Conservation (phyloP, 192 early-diverging fungal genomes). For the Coemansia brasiliensis region DNA sequence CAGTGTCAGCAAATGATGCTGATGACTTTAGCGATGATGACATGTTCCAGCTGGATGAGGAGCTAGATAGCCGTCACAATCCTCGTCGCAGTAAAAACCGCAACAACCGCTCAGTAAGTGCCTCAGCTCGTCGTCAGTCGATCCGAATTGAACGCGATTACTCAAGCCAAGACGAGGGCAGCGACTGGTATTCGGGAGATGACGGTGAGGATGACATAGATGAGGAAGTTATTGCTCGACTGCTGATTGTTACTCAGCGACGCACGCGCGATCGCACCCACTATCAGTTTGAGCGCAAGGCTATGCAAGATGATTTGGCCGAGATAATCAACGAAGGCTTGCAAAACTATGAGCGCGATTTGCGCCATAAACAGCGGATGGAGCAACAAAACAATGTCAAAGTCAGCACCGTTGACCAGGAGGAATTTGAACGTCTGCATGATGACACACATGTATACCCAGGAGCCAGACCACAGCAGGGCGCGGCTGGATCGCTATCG, state of each 20-base stretch:
- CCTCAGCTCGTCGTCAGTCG: conserved; percentile 28
- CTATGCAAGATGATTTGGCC: conserved; percentile 76
- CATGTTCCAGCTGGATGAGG: conserved; percentile 80
- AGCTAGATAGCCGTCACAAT: conserved; percentile 57
- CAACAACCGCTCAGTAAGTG: conserved; percentile 21
- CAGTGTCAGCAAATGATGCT: conserved; percentile 30
- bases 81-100: conserved; percentile 20
- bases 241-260: conserved; percentile 91
- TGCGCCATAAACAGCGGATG: conserved; percentile 58
- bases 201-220: conserved; percentile 84
- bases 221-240: conserved; percentile 82
- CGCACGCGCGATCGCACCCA: conserved; percentile 68
- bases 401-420: conserved; percentile 61
- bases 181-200: conserved; percentile 56
- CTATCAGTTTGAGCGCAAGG: conserved; percentile 74
- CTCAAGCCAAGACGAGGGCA: conserved; percentile 60
- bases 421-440: conserved; percentile 60
- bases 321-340: conserved; percentile 96
- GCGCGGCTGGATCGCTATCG: conserved; percentile 37
- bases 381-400: conserved; percentile 56
- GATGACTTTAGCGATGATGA: conserved; percentile 61
- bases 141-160: conserved; percentile 32
- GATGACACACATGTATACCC: conserved; percentile 29
- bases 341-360: conserved; percentile 83
- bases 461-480: conserved; percentile 35